Conservation (phyloP, 768 basidiomycete species). For the Mycena polygramma region DNA sequence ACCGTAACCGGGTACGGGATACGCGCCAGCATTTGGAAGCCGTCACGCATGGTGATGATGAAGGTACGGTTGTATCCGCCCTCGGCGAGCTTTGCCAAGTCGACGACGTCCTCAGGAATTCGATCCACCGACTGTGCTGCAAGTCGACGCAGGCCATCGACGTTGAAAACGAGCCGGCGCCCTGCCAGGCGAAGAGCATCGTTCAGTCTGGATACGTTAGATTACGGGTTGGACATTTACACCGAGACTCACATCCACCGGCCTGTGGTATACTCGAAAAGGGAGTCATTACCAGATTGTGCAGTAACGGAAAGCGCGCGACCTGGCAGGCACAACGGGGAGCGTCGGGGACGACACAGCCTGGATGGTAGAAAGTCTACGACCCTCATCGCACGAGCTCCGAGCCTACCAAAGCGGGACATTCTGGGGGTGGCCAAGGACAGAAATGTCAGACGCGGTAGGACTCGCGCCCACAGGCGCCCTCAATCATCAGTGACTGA, state of each 20-base stretch:
- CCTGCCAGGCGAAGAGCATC: constrained; percentile 61
- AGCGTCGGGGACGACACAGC: too few relatives aligned
- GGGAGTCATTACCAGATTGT: constrained; percentile 44
- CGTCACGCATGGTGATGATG: constrained; percentile 53
- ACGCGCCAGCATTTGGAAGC: constrained; percentile 55
- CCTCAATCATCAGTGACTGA: too few relatives aligned
- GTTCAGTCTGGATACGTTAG: constrained; percentile 51
- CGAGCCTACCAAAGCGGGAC: too few relatives aligned
- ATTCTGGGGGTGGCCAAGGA: too few relatives aligned
- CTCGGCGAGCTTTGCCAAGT: constrained; percentile 59
- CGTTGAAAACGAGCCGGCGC: constrained; percentile 57
- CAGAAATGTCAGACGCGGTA: too few relatives aligned
- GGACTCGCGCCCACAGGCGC: too few relatives aligned
- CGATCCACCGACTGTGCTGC: constrained; percentile 58
- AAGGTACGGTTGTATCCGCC: constrained; percentile 58
- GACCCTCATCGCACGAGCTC: too few relatives aligned
- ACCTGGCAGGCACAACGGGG: constrained; percentile 39
- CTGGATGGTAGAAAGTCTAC: too few relatives aligned
- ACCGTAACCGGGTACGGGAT: constrained; percentile 54
- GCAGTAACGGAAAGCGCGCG: constrained; percentile 48
- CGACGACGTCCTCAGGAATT: constrained; percentile 52
- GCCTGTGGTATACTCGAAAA: constrained; percentile 59
- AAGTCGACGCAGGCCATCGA: constrained; percentile 58
- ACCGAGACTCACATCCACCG: constrained; percentile 57
- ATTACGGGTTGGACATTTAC: constrained; percentile 43